These are phyloP conservation scores for Diaporthe citrichinensis DNA, from an alignment of 2,329 filamentous ascomycete genomes.

Conservation along the genomic window DNA sequence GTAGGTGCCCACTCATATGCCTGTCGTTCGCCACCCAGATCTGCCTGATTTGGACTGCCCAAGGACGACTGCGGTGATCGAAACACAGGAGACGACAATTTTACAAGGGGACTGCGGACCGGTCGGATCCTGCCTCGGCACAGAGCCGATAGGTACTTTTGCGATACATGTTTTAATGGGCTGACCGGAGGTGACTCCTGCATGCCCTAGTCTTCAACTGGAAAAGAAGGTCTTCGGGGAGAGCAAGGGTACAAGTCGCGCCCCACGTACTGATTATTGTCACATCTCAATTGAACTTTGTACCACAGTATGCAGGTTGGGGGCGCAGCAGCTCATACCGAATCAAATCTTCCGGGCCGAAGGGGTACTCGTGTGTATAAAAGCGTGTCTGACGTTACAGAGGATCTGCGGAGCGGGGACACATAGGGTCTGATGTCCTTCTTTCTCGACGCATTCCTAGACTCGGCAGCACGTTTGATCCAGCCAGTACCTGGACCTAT, in stretches of 20 bases:
- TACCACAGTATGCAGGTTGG: neutral
- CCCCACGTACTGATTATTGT: neutral
- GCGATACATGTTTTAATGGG: neutral
- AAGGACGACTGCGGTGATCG: neutral
- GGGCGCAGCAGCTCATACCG: neutral
- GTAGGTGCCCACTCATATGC: neutral
- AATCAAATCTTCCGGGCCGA: neutral
- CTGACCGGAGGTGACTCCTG: constrained; percentile 6
- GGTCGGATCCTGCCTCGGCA: neutral
- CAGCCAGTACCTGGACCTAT: neutral
- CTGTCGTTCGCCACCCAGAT: neutral
- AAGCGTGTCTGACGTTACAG: neutral
- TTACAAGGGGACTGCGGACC: neutral
- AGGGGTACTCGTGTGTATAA: neutral
- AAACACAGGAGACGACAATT: neutral
- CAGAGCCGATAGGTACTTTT: neutral
- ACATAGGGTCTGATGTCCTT: neutral
- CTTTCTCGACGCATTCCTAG: neutral
- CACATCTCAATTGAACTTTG: constrained; percentile 2
- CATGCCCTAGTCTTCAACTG: constrained; percentile 15
- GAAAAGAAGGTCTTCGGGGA: neutral
- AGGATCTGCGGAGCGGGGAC: neutral
- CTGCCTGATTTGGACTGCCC: neutral
- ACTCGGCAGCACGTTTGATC: too few relatives aligned
- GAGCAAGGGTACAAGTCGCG: neutral